A percentile compares a stretch with the other conserved stretches of the same genome.
These are phyloP conservation scores for Pseudonitzschia pungens DNA, from an alignment of 108 stramenopile genomes.

Conservation along the genomic window DNA sequence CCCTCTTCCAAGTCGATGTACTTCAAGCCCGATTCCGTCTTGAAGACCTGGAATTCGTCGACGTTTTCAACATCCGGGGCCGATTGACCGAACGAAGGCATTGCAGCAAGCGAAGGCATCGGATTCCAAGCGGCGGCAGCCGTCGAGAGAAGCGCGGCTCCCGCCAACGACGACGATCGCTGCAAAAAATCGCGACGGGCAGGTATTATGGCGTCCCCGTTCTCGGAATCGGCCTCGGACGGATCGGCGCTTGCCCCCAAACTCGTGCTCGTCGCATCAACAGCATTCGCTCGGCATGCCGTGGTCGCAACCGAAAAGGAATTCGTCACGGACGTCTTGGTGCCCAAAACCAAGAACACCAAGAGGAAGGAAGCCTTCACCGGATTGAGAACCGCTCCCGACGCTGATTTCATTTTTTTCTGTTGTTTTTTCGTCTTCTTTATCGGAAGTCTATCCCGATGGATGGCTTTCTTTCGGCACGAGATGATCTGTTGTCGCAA, in stretches of 20 bases:
- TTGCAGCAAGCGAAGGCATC: not conserved
- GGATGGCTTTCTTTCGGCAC: too few species aligned
- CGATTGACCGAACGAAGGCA: not conserved
- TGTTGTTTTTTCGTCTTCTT: too few species aligned
- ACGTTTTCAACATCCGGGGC: conserved; percentile 4
- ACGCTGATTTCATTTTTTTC: too few species aligned
- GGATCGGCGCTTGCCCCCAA: too few species aligned
- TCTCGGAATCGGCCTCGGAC: too few species aligned
- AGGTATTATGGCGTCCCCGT: not conserved
- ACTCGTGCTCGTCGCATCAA: too few species aligned
- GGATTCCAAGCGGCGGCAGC: conserved; percentile 3
- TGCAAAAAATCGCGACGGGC: conserved; percentile 7
- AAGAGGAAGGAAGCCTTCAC: too few species aligned
- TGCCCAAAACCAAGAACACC: too few species aligned
- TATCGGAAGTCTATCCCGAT: too few species aligned
- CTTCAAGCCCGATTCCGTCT: conserved; percentile 78
- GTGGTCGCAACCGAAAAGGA: not conserved
- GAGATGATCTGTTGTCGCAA: too few species aligned
- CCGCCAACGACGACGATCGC: conserved; percentile 1
- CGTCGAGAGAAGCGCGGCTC: conserved; percentile 2
- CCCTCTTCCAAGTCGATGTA: conserved; percentile 63
- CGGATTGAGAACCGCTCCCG: too few species aligned
- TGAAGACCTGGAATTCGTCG: conserved; percentile 57
- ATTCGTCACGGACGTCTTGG: not conserved
- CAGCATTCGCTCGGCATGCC: too few species aligned